These are phyloP conservation scores for Phytophthora colocasiae DNA, from an alignment of 352 stramenopile genomes.

Conservation along the genomic window DNA sequence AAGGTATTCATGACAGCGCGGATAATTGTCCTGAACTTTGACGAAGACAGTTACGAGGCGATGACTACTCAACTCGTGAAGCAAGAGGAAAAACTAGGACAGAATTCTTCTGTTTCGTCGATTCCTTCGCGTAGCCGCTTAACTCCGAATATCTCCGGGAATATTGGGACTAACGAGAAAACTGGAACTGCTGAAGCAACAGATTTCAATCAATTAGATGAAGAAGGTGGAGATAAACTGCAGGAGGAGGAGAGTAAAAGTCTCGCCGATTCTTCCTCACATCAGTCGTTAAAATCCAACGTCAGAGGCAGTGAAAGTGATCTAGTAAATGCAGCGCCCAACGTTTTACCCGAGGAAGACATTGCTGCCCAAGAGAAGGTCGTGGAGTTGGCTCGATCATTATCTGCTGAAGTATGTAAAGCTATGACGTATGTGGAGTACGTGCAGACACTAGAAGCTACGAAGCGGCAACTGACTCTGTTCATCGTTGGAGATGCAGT, in stretches of 20 bases:
- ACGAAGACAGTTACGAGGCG: slow-evolving; percentile 77
- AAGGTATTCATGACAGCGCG: slow-evolving; percentile 49
- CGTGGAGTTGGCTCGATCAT: slow-evolving; percentile 6
- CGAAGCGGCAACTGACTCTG: slow-evolving; percentile 28
- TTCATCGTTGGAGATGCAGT: slow-evolving; percentile 32
- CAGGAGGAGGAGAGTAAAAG: slow-evolving; percentile 9
- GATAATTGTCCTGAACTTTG: slow-evolving; percentile 65
- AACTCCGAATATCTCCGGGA: slow-evolving; percentile 15
- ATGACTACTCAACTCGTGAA: slow-evolving; percentile 33
- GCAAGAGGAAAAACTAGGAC: slow-evolving; percentile 3
- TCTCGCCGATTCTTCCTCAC: slow-evolving; percentile 19
- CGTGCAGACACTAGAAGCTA: slow-evolving; percentile 28
- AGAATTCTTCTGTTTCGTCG: slow-evolving; percentile 4
- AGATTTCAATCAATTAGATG: not conserved
- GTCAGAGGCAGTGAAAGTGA: not conserved
- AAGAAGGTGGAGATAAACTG: slow-evolving; percentile 1
- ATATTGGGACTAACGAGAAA: slow-evolving; percentile 12
- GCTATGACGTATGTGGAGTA: slow-evolving; percentile 42
- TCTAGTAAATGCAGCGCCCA: not conserved
- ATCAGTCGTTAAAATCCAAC: slow-evolving; percentile 6
- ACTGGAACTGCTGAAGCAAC: slow-evolving; percentile 5
- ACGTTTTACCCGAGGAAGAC: slow-evolving; percentile 6
- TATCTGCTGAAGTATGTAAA: slow-evolving; percentile 14
- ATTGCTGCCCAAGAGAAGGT: slow-evolving; percentile 10
- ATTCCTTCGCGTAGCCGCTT: slow-evolving; percentile 15